phyloP scores from a whole-genome alignment of 768 basidiomycete species.

The Daedaleopsis sinensis region DNA sequence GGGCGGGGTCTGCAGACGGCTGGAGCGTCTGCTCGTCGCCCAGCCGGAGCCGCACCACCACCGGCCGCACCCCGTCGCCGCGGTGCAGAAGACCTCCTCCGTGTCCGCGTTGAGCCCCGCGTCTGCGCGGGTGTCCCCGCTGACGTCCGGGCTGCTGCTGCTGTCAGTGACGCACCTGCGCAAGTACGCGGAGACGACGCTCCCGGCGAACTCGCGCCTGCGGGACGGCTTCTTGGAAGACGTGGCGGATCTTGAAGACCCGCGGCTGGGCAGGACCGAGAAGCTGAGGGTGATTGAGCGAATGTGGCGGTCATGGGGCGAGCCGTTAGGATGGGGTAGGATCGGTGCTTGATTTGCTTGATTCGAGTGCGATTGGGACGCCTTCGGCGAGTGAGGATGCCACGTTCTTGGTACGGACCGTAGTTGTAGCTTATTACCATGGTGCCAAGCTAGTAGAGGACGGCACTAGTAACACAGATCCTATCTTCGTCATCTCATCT shows the following conservation, averaged over 20 bases:
- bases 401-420: too few species aligned
- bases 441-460: too few species aligned
- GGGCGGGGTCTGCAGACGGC: conserved; percentile 45
- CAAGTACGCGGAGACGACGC: conserved; percentile 56
- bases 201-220: conserved; percentile 64
- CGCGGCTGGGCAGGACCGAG: conserved; percentile 63
- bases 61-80: conserved; percentile 10
- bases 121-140: conserved; percentile 43
- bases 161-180: conserved; percentile 72
- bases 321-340: conserved; percentile 60
- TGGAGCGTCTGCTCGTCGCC: conserved; percentile 68
- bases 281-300: conserved; percentile 79
- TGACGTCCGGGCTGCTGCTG: conserved; percentile 74
- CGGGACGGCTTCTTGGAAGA: conserved; percentile 85
- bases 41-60: conserved; percentile 39
- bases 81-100: conserved; percentile 11
- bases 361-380: background rate
- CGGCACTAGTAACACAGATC: too few species aligned
- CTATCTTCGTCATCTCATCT: too few species aligned
- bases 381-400: too few species aligned
- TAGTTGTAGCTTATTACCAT: too few species aligned
- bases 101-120: too few species aligned
- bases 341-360: conserved; percentile 22
- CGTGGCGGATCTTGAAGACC: conserved; percentile 79
- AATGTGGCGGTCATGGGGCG: conserved; percentile 91